Evolutionary conservation across 441 rosid species (phyloP).

Genomic region (Flueggea neowawraea): DNA sequence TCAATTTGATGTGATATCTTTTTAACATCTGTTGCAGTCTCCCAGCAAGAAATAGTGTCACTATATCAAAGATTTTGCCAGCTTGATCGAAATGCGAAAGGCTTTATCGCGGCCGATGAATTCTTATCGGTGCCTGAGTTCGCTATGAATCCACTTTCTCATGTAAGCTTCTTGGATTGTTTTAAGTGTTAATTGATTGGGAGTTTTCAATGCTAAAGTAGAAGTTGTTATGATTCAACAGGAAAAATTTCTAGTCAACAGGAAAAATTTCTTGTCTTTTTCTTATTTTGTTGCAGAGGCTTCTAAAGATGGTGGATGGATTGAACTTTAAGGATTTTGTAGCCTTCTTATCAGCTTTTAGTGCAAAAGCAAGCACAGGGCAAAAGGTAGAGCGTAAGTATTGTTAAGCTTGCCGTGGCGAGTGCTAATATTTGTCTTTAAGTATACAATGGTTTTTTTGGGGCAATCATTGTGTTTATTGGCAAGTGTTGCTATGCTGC

Average conservation of each 20-base stretch:
- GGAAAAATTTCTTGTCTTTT: constrained; percentile 7
- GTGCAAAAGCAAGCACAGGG: constrained; percentile 67
- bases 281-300: constrained; percentile 47
- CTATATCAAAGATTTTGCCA: constrained; percentile 92
- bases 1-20: constrained; percentile 2
- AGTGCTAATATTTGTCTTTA: too few species aligned
- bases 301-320: constrained; percentile 95
- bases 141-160: constrained; percentile 96
- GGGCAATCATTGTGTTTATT: too few species aligned
- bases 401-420: neutral
- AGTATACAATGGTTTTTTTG: constrained; percentile 17
- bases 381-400: constrained; percentile 73
- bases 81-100: constrained; percentile 94
- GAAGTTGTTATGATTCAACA: constrained; percentile 7
- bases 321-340: constrained; percentile 96
- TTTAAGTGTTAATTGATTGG: neutral
- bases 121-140: constrained; percentile 96
- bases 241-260: neutral
- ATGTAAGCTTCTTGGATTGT: constrained; percentile 34
- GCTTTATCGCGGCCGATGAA: constrained; percentile 93
- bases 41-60: constrained; percentile 93
- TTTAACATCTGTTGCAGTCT: constrained; percentile 43
- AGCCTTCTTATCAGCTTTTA: constrained; percentile 90
- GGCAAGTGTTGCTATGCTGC: too few species aligned
- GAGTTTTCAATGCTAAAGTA: constrained; percentile 4